phyloP scores from a whole-genome alignment of 805 yeast species.

The Crinitomyces ghanaensis region DNA sequence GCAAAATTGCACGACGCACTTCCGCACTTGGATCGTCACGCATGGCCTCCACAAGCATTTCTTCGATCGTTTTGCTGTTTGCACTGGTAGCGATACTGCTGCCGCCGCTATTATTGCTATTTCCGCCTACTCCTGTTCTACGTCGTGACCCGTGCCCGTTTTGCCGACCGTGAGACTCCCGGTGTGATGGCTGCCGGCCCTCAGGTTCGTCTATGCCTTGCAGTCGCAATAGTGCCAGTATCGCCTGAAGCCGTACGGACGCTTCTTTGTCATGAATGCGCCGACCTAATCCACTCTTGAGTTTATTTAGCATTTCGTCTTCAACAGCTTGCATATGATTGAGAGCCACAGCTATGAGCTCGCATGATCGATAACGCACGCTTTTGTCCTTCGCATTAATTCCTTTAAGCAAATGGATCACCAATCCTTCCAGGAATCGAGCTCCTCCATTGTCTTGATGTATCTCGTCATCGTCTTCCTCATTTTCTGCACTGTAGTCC shows the following conservation, averaged over 20 bases:
- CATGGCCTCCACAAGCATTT: constrained; percentile 39
- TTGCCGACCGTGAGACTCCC: too few relatives aligned
- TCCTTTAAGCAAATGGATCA: constrained; percentile 65
- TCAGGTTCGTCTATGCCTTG: constrained; percentile 44
- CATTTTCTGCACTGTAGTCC: constrained; percentile 12
- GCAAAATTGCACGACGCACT: constrained; percentile 73
- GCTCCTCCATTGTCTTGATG: constrained; percentile 33
- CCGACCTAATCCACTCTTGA: constrained; percentile 44
- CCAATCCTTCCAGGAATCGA: constrained; percentile 46
- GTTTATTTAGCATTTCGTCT: constrained; percentile 51
- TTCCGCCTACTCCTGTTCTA: too few relatives aligned
- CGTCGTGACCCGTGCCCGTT: too few relatives aligned
- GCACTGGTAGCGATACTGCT: constrained; percentile 7
- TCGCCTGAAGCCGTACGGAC: constrained; percentile 71
- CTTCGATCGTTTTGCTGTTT: constrained; percentile 12
- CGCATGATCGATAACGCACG: constrained; percentile 73
- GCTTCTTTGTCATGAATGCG: constrained; percentile 44
- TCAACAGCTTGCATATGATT: constrained; percentile 66
- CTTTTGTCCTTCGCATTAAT: constrained; percentile 61
- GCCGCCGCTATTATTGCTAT: too few relatives aligned
- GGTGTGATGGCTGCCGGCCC: constrained; percentile 21
- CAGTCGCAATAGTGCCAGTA: constrained; percentile 64
- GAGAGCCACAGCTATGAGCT: constrained; percentile 59
- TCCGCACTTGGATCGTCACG: constrained; percentile 79
- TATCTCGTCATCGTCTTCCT: constrained; percentile 22